phyloP scores from a whole-genome alignment of 1,284 basidiomycete species.

The Ganoderma leucocontextum region DNA sequence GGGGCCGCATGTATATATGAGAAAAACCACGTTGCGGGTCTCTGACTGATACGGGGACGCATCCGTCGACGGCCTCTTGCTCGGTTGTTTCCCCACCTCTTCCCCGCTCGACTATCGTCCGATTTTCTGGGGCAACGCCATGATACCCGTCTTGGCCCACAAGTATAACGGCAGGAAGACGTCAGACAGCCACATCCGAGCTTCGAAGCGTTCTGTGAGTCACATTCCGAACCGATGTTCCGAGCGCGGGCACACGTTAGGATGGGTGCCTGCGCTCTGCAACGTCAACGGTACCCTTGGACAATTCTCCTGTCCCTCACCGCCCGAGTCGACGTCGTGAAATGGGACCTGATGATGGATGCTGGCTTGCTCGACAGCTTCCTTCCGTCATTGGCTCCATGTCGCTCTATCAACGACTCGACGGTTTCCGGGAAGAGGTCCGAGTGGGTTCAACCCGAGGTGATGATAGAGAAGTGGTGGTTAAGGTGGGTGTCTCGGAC shows the following conservation, averaged over 20 bases:
- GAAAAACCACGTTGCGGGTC: conserved; percentile 14
- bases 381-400: background rate
- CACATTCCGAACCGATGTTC: conserved; percentile 26
- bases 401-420: background rate
- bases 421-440: background rate
- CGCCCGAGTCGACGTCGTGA: conserved; percentile 14
- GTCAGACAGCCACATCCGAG: conserved; percentile 3
- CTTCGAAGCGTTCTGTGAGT: conserved; percentile 22
- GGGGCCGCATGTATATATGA: conserved; percentile 27
- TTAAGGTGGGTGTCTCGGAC: background rate
- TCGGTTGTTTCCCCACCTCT: conserved; percentile 12
- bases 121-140: background rate
- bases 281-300: conserved; percentile 29
- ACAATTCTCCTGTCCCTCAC: conserved; percentile 9
- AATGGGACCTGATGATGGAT: background rate
- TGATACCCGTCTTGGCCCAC: conserved; percentile 20
- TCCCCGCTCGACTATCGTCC: conserved; percentile 12
- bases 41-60: conserved; percentile 4
- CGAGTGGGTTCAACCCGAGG: background rate
- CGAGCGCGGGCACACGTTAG: conserved; percentile 19
- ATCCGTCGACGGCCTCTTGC: conserved; percentile 11
- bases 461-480: background rate
- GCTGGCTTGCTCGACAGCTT: background rate
- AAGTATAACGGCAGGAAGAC: conserved; percentile 18
- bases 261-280: conserved; percentile 8